phyloP scores from a whole-genome alignment of 2,329 filamentous ascomycete genomes.

The Aspergillus fijiensis region DNA sequence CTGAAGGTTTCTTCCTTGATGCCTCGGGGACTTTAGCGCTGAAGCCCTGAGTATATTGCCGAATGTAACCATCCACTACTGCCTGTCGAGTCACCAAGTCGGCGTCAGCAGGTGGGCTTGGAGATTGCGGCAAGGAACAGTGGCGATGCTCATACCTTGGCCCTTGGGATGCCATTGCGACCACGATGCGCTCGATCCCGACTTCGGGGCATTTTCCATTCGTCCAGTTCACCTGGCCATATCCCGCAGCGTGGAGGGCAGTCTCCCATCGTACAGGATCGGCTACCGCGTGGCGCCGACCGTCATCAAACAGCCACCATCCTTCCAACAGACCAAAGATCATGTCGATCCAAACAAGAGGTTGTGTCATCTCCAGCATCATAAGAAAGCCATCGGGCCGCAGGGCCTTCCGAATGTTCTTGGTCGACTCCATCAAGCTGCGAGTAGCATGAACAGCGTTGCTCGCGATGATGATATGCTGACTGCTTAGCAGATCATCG shows the following conservation, averaged over 20 bases:
- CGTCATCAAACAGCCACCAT: conserved; percentile 40
- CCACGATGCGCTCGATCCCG: conserved; percentile 7
- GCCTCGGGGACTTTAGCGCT: no score
- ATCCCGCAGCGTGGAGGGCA: conserved; percentile 13
- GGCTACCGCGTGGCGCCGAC: conserved; percentile 26
- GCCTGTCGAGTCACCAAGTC: no score
- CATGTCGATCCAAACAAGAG: conserved; percentile 29
- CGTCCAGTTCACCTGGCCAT: conserved; percentile 13
- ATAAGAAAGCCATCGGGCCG: conserved; percentile 30
- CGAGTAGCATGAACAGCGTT: conserved; percentile 38
- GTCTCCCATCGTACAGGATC: conserved; percentile 4
- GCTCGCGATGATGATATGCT: conserved; percentile 31
- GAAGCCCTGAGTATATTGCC: neutral
- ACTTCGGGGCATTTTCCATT: conserved; percentile 4
- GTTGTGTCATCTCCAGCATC: conserved; percentile 31
- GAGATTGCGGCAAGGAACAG: no score
- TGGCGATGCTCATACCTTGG: no score
- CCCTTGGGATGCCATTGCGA: neutral
- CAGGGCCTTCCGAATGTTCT: conserved; percentile 27
- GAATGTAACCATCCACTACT: no score
- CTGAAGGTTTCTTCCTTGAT: no score
- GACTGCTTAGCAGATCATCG: conserved; percentile 14
- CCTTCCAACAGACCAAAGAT: conserved; percentile 36
- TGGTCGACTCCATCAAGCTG: conserved; percentile 19
- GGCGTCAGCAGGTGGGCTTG: no score